Evolutionary conservation across 805 yeast species (phyloP), one percentile per base, ranked within the genome.

Genomic region (Candida gorgasii): DNA sequence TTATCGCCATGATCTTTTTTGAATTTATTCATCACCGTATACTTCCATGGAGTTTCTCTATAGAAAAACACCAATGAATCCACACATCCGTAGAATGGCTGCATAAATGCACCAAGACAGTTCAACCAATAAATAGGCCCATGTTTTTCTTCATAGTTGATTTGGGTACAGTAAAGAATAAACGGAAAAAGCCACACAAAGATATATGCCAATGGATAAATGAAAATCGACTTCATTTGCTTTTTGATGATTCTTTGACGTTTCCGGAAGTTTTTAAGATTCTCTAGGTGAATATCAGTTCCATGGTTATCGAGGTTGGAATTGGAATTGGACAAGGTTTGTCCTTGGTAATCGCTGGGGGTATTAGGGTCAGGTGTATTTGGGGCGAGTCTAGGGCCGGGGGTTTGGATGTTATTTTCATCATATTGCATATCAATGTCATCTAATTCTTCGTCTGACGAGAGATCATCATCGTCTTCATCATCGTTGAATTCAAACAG

Each of bases 121-220:
- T 78, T 75, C 30, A 87, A 61, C 84, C 92, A 84, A 45, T 74
- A 73, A 7, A 77, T 69, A 2, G 84, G 79, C 1, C 79, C 77
- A 45, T 74, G 69, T 1, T 46, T 33, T 15, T 72, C 58, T 43
- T 76, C 80, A 51, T 73, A 66, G 28, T 69, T 66, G 51, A 75
- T 67, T 53, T 77, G 80, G 8, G 87, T 71, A 43, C 80, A 70
- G 53, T 84, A 86, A 26, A 79, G 69, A 4, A 83, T 75, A 46
- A 87, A 76, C 1, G 97, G 97, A 49, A 86, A 82, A 15, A 84
- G 56, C 97, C 97, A 89, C 36, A 89, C 62, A 19, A 85, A 70
- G 44, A 88, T 72, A 61, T 88, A 89, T 2, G 95, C 84, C 31
- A 84, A 65, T 3, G 97, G 97, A 58, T 89, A 89, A 35, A 89